phyloP scores from a whole-genome alignment of 2,329 filamentous ascomycete species.

The Triangularia setosa region DNA sequence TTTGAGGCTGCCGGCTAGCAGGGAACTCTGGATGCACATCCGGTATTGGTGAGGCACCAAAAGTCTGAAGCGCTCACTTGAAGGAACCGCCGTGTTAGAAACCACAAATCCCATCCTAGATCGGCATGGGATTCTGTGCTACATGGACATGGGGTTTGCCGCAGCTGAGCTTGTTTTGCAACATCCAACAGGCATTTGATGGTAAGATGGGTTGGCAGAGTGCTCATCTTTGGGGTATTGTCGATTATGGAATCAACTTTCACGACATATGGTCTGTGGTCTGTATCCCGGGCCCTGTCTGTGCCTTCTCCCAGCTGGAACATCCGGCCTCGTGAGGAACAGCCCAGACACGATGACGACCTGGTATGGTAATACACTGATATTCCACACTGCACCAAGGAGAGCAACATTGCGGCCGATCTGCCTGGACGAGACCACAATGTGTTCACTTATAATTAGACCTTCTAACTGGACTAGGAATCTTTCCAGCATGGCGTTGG shows the following conservation, averaged over 20 bases:
- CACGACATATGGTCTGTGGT: background rate
- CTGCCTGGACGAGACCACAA: background rate
- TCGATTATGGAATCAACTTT: background rate
- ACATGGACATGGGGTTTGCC: background rate
- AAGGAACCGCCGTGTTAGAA: background rate
- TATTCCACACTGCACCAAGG: background rate
- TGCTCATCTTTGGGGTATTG: background rate
- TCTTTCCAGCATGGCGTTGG: background rate
- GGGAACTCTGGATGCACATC: background rate
- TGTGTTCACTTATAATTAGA: background rate
- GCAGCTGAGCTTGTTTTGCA: background rate
- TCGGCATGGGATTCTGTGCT: constrained; percentile 14
- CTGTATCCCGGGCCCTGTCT: background rate
- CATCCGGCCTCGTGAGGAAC: background rate
- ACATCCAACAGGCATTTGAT: background rate
- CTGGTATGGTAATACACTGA: background rate
- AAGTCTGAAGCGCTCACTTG: constrained; percentile 10
- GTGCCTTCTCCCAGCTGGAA: background rate
- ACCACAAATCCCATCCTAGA: constrained; percentile 9
- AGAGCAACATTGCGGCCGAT: background rate
- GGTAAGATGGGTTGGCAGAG: background rate
- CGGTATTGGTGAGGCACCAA: constrained; percentile 11
- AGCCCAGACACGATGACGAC: background rate
- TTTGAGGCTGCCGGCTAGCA: constrained; percentile 17
- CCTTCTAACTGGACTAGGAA: background rate